phyloP scores from a whole-genome alignment of 208 protist species.

The Wallacemonas rigidus region DNA sequence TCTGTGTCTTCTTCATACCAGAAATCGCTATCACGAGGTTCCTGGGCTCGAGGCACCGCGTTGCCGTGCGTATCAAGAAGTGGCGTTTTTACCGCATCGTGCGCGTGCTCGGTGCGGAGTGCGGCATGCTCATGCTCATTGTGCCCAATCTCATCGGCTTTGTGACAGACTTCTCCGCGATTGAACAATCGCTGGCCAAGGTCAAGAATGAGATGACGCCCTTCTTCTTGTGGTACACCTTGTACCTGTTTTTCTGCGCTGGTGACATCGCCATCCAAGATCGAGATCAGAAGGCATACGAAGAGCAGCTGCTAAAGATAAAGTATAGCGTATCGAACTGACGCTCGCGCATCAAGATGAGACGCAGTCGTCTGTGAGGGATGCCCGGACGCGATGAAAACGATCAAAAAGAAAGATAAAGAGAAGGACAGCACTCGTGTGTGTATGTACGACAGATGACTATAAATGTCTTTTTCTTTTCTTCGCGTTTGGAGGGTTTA shows the following conservation, averaged over 20 bases:
- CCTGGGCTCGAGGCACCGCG: constrained; percentile 35
- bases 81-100: constrained; percentile 45
- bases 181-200: constrained; percentile 16
- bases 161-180: constrained; percentile 34
- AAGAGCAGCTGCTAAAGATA: constrained; percentile 29
- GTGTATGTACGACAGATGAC: too few species aligned
- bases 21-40: constrained; percentile 62
- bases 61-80: constrained; percentile 24
- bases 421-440: neutral
- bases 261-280: constrained; percentile 57
- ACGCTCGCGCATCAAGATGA: neutral
- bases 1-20: constrained; percentile 63
- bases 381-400: neutral
- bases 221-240: constrained; percentile 18
- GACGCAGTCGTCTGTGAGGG: neutral
- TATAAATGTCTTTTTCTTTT: neutral
- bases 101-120: constrained; percentile 33
- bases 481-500: neutral
- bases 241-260: constrained; percentile 47
- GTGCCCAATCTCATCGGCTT: constrained; percentile 80
- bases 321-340: constrained; percentile 33
- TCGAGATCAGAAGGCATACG: constrained; percentile 53
- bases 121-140: constrained; percentile 55
- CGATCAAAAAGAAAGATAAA: neutral
- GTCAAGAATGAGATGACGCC: constrained; percentile 26